Conservation (phyloP, 179 eudicot genomes). For the Beta lomatogona region DNA sequence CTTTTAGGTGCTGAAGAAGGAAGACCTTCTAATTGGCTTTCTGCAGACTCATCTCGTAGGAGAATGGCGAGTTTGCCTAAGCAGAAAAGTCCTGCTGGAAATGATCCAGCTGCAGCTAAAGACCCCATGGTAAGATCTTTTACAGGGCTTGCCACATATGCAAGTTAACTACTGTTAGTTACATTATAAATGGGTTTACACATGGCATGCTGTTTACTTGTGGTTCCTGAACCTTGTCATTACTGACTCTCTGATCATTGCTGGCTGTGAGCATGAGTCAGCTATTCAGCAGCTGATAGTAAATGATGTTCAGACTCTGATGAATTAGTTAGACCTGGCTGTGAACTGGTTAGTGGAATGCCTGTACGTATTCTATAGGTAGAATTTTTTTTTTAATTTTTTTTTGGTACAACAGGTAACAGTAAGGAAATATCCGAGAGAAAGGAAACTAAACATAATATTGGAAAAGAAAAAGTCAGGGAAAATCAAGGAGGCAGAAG, state of each 20-base stretch:
- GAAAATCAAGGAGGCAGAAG: background rate
- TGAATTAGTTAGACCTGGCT: background rate
- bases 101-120: slow-evolving; percentile 52
- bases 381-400: no score
- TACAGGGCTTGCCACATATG: slow-evolving; percentile 4
- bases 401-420: no score
- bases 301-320: background rate
- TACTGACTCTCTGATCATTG: background rate
- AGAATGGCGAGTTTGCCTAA: slow-evolving; percentile 61
- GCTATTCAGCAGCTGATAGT: background rate
- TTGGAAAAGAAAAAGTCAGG: background rate
- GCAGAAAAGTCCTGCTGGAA: slow-evolving; percentile 62
- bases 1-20: slow-evolving; percentile 71
- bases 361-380: no score
- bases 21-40: slow-evolving; percentile 61
- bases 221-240: background rate
- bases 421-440: background rate
- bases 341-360: background rate
- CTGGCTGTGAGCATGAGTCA: background rate
- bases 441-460: background rate
- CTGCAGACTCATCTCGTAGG: slow-evolving; percentile 60
- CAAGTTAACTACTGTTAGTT: background rate
- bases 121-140: slow-evolving; percentile 46
- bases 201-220: background rate
- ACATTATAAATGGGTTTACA: background rate